Conservation (phyloP, 768 basidiomycete species). For the Gloeostereum incarnatum region DNA sequence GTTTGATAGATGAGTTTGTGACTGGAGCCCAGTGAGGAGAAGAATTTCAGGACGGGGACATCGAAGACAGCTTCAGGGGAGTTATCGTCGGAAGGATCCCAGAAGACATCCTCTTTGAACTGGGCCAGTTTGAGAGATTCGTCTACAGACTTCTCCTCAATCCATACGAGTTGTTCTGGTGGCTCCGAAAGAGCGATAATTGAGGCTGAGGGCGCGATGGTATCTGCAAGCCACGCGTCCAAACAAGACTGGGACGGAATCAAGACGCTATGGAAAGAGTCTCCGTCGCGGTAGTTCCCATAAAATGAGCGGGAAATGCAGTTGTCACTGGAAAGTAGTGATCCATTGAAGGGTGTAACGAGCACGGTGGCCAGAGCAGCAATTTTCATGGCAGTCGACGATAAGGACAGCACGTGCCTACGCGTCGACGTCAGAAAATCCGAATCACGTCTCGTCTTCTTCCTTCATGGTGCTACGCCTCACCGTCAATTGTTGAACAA, state of each 20-base stretch:
- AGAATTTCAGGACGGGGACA: constrained; percentile 2
- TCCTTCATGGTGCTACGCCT: no score
- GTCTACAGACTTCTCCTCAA: constrained; percentile 48
- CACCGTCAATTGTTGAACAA: no score
- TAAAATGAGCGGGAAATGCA: constrained; percentile 46
- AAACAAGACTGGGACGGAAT: constrained; percentile 31
- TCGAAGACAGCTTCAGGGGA: constrained; percentile 7
- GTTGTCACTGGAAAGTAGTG: constrained; percentile 23
- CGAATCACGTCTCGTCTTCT: no score
- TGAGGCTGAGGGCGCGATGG: constrained; percentile 16
- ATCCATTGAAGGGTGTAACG: constrained; percentile 33
- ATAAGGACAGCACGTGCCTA: no score
- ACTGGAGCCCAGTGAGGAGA: constrained; percentile 6
- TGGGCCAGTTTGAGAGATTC: constrained; percentile 23
- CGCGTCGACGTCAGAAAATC: no score
- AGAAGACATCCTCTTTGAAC: constrained; percentile 20
- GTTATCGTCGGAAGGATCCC: constrained; percentile 23
- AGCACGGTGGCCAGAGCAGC: constrained; percentile 17
- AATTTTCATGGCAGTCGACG: not conserved
- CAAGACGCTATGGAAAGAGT: constrained; percentile 34
- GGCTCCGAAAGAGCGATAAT: constrained; percentile 15
- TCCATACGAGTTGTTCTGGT: constrained; percentile 45
- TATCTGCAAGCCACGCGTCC: constrained; percentile 17
- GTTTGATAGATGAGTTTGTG: constrained; percentile 35
- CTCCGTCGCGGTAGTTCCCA: constrained; percentile 43